A percentile compares a stretch with the other conserved stretches of the same genome.
Conservation (phyloP, 768 basidiomycete genomes). For the Lentinula sp. region DNA sequence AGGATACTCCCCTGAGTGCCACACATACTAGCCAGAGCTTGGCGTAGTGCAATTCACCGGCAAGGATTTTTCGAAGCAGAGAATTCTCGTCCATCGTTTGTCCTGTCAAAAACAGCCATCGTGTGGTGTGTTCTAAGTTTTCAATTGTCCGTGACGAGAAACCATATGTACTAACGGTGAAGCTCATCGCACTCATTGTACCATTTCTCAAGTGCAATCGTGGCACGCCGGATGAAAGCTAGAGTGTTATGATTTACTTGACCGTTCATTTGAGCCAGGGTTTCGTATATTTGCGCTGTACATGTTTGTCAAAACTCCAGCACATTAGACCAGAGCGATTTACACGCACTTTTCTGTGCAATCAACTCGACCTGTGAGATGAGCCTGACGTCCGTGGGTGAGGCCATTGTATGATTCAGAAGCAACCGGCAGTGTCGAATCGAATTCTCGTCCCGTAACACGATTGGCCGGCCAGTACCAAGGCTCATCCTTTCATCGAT, state of each 20-base stretch:
- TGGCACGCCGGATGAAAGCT: slow-evolving; percentile 82
- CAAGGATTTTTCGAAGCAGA: slow-evolving; percentile 80
- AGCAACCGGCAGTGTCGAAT: slow-evolving; percentile 81
- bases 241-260: slow-evolving; percentile 82
- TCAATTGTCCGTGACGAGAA: background rate
- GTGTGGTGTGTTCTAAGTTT: background rate
- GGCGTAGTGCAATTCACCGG: slow-evolving; percentile 85
- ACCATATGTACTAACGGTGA: slow-evolving; percentile 47
- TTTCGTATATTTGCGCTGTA: slow-evolving; percentile 89
- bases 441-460: slow-evolving; percentile 83
- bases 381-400: slow-evolving; percentile 84
- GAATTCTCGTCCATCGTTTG: slow-evolving; percentile 82
- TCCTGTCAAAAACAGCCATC: slow-evolving; percentile 29
- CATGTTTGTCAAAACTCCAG: background rate
- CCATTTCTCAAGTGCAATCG: slow-evolving; percentile 85
- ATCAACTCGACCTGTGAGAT: slow-evolving; percentile 87
- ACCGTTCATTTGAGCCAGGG: slow-evolving; percentile 78
- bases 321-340: background rate
- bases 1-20: slow-evolving; percentile 83
- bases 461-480: slow-evolving; percentile 85
- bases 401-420: slow-evolving; percentile 79
- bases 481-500: slow-evolving; percentile 66
- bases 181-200: slow-evolving; percentile 84
- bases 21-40: slow-evolving; percentile 95
- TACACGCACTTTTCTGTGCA: slow-evolving; percentile 74